Conservation (phyloP, 305 asterid genomes). For the Fraxinus velutina region DNA sequence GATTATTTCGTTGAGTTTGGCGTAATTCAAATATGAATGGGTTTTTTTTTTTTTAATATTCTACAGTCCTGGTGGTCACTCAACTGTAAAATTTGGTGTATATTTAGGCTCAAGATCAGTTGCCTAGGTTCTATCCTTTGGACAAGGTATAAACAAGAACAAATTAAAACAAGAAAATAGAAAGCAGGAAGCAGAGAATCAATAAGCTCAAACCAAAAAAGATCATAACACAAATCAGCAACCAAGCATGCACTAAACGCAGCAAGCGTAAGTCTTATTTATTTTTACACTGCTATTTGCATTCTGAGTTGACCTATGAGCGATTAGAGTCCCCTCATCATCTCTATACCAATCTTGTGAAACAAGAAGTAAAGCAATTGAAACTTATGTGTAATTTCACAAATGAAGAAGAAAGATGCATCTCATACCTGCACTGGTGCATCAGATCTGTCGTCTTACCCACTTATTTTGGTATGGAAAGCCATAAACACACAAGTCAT, state of each 20-base stretch:
- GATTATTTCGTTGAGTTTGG: not conserved
- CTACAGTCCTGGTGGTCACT: not conserved
- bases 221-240: not conserved
- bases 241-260: not conserved
- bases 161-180: too few species aligned
- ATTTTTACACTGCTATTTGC: not conserved
- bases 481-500: not conserved
- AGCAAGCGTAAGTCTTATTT: not conserved
- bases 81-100: not conserved
- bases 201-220: not conserved
- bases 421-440: not conserved
- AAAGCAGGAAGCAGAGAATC: not conserved
- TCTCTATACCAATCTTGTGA: not conserved
- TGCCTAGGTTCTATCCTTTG: not conserved
- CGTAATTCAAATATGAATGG: not conserved
- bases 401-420: not conserved
- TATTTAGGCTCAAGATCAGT: not conserved
- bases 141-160: not conserved
- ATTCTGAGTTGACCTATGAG: not conserved
- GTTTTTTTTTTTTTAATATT: not conserved
- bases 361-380: not conserved
- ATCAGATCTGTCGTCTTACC: not conserved
- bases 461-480: not conserved
- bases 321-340: not conserved
- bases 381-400: not conserved